Conservation (phyloP, 192 early-diverging fungal genomes). For the Entomortierella lignicola region DNA sequence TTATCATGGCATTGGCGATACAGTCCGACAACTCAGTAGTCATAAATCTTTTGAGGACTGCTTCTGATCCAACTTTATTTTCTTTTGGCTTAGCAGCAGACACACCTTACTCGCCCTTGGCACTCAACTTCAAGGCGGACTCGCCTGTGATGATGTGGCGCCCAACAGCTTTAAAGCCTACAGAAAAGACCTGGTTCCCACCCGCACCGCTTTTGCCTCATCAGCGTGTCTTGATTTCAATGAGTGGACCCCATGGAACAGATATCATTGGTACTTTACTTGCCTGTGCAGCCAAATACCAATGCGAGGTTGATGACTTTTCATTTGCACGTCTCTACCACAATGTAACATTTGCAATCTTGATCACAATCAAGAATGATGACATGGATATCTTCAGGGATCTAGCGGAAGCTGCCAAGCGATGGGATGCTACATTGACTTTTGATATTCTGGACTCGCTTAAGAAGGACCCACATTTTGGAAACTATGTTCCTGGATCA, state of each 20-base stretch:
- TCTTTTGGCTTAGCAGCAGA: conserved; percentile 9
- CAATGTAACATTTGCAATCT: conserved; percentile 94
- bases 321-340: conserved; percentile 90
- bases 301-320: conserved; percentile 88
- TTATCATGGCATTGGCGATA: no score
- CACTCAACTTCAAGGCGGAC: conserved; percentile 39
- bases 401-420: conserved; percentile 76
- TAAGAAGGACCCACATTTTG: conserved; percentile 55
- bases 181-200: conserved; percentile 59
- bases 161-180: conserved; percentile 26
- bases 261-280: conserved; percentile 91
- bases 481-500: conserved; percentile 57
- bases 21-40: no score
- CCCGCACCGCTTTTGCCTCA: conserved; percentile 64
- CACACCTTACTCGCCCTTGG: conserved; percentile 30
- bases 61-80: not conserved
- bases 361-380: conserved; percentile 77
- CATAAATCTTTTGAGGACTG: not conserved
- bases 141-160: conserved; percentile 43
- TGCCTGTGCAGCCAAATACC: conserved; percentile 75
- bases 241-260: conserved; percentile 90
- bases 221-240: conserved; percentile 84
- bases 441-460: conserved; percentile 80
- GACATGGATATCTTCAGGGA: conserved; percentile 84
- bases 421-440: conserved; percentile 88